A percentile compares a stretch with the other conserved stretches of the same genome.
Conservation (phyloP, 768 basidiomycete species). For the Agaricus subrufescens region DNA sequence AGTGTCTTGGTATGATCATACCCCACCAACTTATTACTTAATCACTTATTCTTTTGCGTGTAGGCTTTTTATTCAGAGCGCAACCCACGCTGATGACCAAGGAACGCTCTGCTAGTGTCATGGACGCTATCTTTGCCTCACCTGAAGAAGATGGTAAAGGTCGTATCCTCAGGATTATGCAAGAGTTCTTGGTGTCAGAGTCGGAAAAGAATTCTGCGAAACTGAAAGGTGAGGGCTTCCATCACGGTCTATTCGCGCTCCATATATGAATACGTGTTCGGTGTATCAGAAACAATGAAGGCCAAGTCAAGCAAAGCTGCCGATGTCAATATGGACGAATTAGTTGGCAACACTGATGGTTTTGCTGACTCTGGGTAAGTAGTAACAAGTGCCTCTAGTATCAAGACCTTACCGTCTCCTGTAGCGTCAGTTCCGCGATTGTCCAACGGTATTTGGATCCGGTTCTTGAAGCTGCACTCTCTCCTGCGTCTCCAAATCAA, state of each 20-base stretch:
- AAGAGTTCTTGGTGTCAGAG: slow-evolving; percentile 87
- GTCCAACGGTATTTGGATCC: slow-evolving; percentile 87
- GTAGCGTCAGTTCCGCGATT: slow-evolving; percentile 88
- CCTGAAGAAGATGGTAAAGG: slow-evolving; percentile 67
- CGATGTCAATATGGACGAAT: slow-evolving; percentile 84
- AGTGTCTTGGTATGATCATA: slow-evolving; percentile 69
- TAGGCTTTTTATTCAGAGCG: slow-evolving; percentile 89
- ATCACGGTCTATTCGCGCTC: neutral
- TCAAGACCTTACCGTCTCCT: slow-evolving; percentile 2
- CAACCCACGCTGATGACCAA: slow-evolving; percentile 89
- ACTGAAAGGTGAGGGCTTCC: slow-evolving; percentile 50
- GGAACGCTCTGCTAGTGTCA: slow-evolving; percentile 72
- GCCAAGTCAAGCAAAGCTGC: slow-evolving; percentile 32
- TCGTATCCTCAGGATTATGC: slow-evolving; percentile 80
- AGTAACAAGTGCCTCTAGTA: neutral
- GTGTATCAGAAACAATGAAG: slow-evolving; percentile 33
- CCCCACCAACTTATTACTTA: neutral
- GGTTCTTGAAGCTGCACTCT: slow-evolving; percentile 79
- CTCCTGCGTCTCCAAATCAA: slow-evolving; percentile 67
- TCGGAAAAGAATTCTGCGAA: slow-evolving; percentile 69
- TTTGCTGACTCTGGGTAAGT: slow-evolving; percentile 96
- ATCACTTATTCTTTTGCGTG: neutral
- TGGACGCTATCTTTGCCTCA: slow-evolving; percentile 85
- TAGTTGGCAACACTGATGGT: slow-evolving; percentile 92
- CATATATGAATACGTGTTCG: too few species aligned